Evolutionary conservation across 768 basidiomycete genomes (phyloP), one percentile per base, ranked within the genome.

Genomic region (Auriscalpium microsporum): DNA sequence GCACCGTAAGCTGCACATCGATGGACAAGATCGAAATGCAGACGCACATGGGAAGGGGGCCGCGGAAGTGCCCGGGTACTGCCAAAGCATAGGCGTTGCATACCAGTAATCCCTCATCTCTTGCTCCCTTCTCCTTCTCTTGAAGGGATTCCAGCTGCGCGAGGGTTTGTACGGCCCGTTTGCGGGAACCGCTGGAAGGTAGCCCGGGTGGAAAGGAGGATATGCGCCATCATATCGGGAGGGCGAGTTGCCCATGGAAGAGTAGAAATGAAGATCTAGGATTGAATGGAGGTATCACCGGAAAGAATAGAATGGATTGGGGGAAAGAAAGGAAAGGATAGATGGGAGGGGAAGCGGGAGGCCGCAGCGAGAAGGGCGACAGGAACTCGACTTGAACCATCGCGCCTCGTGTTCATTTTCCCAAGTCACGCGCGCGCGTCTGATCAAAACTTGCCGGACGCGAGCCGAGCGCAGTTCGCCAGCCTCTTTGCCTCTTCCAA

Each of bases 101-200:
- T 59, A 59, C 40, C 57, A 49, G 53, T 59, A 59, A 16, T 59
- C 56, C 42, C 56, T 53, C 5, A 59, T 42, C 4, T 19, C 48
- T 17, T 57, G 45, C 52, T 59, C 52, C 35, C 58, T 57, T 48
- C 53, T 59, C 48, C 28, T 57, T 56, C 57, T 45, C 9, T 50
- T 50, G 56, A 59, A 58, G 1, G 58, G 58, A 38, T 59, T 59
- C 58, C 58, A 59, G 40, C 40, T 6, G 52, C 45, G 2, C 56
- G 45, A 10, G 50, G 17, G 10, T 19, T 47, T n/a, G 55, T 17
- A 16, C 8, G 48, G 48, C 10, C 42, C 14, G 16, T 59, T 53
- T 3, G 46, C 58, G 6, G 58, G 45, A 34, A 58, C 53, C 33
- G 51, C 28, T 19, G 56, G 56, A 42, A 53, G 42, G 46, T 46